These are phyloP conservation scores for Licmophora abbreviata DNA, from an alignment of 108 stramenopile genomes.

Conservation along the genomic window DNA sequence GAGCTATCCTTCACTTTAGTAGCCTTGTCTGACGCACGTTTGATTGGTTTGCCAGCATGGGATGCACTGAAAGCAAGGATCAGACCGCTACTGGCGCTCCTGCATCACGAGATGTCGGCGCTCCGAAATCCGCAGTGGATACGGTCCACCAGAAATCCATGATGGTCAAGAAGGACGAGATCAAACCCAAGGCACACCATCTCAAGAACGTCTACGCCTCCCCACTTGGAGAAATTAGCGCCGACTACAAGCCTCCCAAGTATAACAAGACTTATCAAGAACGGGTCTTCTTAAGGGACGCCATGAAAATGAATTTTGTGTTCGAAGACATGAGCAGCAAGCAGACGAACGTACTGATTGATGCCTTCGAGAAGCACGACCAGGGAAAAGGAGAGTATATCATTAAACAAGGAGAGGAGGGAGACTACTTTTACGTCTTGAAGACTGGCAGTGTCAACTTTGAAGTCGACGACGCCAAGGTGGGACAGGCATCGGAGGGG, in stretches of 20 bases:
- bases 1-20: no score
- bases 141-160: no score
- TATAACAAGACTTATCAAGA: slow-evolving; percentile 21
- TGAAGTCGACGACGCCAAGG: slow-evolving; percentile 36
- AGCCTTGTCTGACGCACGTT: no score
- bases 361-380: slow-evolving; percentile 45
- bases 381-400: slow-evolving; percentile 28
- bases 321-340: slow-evolving; percentile 40
- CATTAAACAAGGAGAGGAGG: slow-evolving; percentile 48
- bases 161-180: not conserved
- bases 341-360: slow-evolving; percentile 48
- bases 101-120: no score
- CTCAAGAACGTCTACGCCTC: slow-evolving; percentile 37
- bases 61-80: no score
- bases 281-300: slow-evolving; percentile 33
- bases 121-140: no score
- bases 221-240: slow-evolving; percentile 3
- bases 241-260: slow-evolving; percentile 1
- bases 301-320: slow-evolving; percentile 52
- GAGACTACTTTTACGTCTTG: slow-evolving; percentile 69
- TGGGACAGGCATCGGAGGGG: slow-evolving; percentile 35
- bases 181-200: slow-evolving; percentile 3
- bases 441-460: slow-evolving; percentile 52
- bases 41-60: no score
- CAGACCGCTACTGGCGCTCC: no score